Evolutionary conservation across 2,329 filamentous ascomycete genomes (phyloP), one percentile per base, ranked within the genome.

Genomic region (Lachnellula hyalina): DNA sequence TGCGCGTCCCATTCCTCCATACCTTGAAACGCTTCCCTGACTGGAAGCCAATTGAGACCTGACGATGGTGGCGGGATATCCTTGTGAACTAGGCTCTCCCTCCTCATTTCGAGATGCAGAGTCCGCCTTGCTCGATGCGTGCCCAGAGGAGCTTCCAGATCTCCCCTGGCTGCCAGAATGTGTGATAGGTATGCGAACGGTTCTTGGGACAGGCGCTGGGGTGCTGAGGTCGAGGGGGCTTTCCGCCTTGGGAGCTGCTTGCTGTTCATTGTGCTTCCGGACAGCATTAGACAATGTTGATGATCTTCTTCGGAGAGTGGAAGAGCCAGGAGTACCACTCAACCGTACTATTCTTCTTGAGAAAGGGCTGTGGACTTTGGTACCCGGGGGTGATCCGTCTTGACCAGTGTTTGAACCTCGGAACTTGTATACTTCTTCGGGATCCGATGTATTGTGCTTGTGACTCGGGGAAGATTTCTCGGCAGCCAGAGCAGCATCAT

Each of bases 21-120:
- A 75, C 65, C 79, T 75, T 48, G 79, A 79, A 52, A 77, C 75
- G 63, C 79, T 84, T 38, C 77, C 77, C 47, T 78, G 74, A 57
- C 73, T 75, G 19, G 73, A 65, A 47, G 76, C 73, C 23, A 74
- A 68, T 19, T 76, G 71, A n/a, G 77, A 72, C 14, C 78, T 75
- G 6, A 74, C 72, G 14, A 73, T 73, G 3, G 79, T 83, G 19
- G 75, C 74, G 4, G 80, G 67, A 51, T 68, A 61, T 52, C 68
- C 68, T 47, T 65, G 56, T 35, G 59, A 55, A 6, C 58, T 64
- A 23, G 47, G 48, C 15, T 56, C 65, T 8, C 15, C 54, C n/a
- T 61, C 61, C 19, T 65, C 63, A 25, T 58, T 49, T 45, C 62
- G 52, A 12, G 59, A 53, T 25, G 47, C 61, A 4, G 65, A 66